Percentiles rank a stretch among this genome's conserved stretches.
phyloP scores from a whole-genome alignment of 306 rosid genomes.

The Neltuma alba region DNA sequence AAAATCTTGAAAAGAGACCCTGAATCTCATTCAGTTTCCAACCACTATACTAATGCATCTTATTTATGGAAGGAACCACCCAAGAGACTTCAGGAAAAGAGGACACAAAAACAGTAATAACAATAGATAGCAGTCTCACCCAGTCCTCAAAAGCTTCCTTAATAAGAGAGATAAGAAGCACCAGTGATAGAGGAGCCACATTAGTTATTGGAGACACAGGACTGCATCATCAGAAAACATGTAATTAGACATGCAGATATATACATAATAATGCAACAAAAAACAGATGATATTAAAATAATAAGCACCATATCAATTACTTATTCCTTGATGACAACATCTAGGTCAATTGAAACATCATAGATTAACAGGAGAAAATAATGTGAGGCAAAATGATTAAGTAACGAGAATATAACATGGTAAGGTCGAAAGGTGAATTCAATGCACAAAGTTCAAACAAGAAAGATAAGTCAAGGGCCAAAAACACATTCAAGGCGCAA shows the following conservation, averaged over 20 bases:
- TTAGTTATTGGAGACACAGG: constrained; percentile 91
- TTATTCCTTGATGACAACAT: constrained; percentile 14
- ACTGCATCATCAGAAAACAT: constrained; percentile 61
- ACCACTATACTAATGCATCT: not conserved
- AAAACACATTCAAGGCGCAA: not conserved
- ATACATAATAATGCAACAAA: constrained; percentile 15
- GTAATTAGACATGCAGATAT: constrained; percentile 21
- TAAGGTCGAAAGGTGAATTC: constrained; percentile 10
- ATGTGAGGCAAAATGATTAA: no score
- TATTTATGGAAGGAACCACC: not conserved
- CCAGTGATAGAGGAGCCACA: constrained; percentile 85
- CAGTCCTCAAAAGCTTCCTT: constrained; percentile 98
- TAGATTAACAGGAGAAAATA: not conserved
- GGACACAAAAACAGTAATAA: constrained; percentile 16
- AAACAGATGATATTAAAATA: constrained; percentile 16
- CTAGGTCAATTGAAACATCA: not conserved
- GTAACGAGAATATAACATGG: no score
- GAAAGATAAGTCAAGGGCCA: not conserved
- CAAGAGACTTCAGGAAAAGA: not conserved
- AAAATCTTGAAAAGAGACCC: constrained; percentile 2
- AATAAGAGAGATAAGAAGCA: constrained; percentile 83
- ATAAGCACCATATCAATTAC: constrained; percentile 22
- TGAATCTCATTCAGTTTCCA: constrained; percentile 4
- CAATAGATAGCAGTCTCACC: constrained; percentile 57
- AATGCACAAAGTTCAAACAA: constrained; percentile 16